Conservation (phyloP, 495 filamentous ascomycete genomes). For the Rhypophila decipiens region DNA sequence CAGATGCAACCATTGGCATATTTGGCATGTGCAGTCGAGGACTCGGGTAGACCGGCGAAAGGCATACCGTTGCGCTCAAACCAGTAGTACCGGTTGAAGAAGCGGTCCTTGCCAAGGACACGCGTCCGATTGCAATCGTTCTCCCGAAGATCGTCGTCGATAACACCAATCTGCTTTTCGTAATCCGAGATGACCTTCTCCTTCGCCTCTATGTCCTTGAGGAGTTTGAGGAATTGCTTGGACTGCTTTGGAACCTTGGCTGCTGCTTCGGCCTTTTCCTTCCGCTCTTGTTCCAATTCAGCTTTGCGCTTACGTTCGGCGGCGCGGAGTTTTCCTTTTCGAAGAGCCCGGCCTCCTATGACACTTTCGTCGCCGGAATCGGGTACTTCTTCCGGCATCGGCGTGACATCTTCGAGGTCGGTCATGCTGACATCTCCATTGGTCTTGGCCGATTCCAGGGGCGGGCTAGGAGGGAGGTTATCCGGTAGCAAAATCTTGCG, state of each 20-base stretch:
- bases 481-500: constrained; percentile 80
- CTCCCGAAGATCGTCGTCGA: constrained; percentile 90
- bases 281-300: constrained; percentile 72
- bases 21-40: constrained; percentile 76
- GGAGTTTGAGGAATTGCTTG: constrained; percentile 73
- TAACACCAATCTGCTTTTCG: constrained; percentile 73
- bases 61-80: constrained; percentile 99
- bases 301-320: constrained; percentile 77
- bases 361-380: constrained; percentile 58
- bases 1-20: constrained; percentile 94
- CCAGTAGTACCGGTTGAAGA: constrained; percentile 99
- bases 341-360: constrained; percentile 63
- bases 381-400: constrained; percentile 44
- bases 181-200: constrained; percentile 69
- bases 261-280: constrained; percentile 71
- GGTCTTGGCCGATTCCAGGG: constrained; percentile 40
- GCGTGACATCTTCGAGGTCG: constrained; percentile 43
- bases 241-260: constrained; percentile 81
- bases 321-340: constrained; percentile 72
- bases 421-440: constrained; percentile 57
- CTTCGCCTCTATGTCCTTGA: constrained; percentile 82
- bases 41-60: constrained; percentile 77
- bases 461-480: constrained; percentile 62
- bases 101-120: constrained; percentile 84
- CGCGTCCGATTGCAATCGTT: constrained; percentile 86